Evolutionary conservation across 495 filamentous ascomycete species (phyloP).

Genomic region (Coniosporium apollinis): DNA sequence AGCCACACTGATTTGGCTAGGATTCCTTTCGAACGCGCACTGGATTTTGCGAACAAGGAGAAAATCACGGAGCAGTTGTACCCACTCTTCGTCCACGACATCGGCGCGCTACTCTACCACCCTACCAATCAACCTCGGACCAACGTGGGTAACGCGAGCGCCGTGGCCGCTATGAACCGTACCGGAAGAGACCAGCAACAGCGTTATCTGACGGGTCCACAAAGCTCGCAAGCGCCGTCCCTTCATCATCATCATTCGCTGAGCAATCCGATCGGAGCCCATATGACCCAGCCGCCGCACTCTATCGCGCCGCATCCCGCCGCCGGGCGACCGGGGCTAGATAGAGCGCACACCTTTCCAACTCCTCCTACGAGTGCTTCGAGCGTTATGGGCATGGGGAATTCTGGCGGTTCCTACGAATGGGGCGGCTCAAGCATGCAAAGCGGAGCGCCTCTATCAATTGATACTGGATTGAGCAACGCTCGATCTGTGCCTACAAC

Average conservation of each 20-base stretch:
- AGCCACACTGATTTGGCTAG: slow-evolving; percentile 25
- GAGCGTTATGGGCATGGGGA: slow-evolving; percentile 68
- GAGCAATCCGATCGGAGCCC: slow-evolving; percentile 43
- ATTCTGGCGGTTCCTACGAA: slow-evolving; percentile 55
- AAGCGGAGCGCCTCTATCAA: slow-evolving; percentile 56
- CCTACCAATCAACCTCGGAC: slow-evolving; percentile 73
- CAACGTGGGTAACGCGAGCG: slow-evolving; percentile 45
- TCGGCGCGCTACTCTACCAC: slow-evolving; percentile 85
- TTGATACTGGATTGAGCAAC: slow-evolving; percentile 69
- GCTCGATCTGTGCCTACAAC: slow-evolving; percentile 84
- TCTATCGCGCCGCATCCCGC: slow-evolving; percentile 62
- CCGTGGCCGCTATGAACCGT: slow-evolving; percentile 72
- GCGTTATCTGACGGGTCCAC: slow-evolving; percentile 28
- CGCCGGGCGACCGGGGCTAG: slow-evolving; percentile 51
- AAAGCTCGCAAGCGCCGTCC: slow-evolving; percentile 44
- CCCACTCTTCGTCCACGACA: slow-evolving; percentile 95
- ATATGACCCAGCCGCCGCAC: slow-evolving; percentile 47
- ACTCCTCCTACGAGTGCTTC: slow-evolving; percentile 88
- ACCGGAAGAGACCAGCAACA: slow-evolving; percentile 31
- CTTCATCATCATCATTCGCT: slow-evolving; percentile 66
- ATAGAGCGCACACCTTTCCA: slow-evolving; percentile 78
- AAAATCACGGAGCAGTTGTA: slow-evolving; percentile 95
- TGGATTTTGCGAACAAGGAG: slow-evolving; percentile 98
- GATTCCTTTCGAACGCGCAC: slow-evolving; percentile 92
- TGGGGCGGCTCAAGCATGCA: slow-evolving; percentile 52